phyloP scores from a whole-genome alignment of 2,329 filamentous ascomycete species.

The Coniosporium tulheliwenetii region DNA sequence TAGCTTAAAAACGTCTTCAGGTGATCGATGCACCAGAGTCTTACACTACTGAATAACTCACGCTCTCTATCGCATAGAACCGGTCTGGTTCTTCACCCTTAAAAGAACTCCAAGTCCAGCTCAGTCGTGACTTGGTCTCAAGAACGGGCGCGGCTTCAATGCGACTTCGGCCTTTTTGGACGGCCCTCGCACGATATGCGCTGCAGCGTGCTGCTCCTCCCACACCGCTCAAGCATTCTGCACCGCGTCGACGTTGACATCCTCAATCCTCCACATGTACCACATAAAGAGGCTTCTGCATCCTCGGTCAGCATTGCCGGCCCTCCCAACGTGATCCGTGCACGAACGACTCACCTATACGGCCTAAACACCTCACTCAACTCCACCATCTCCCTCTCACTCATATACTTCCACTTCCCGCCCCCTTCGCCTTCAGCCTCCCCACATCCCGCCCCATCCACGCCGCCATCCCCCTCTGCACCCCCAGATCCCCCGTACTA shows the following conservation, averaged over 20 bases:
- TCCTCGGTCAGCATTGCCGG: constrained; percentile 4
- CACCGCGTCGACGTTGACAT: constrained; percentile 52
- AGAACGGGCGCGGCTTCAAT: too few species aligned
- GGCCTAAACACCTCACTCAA: constrained; percentile 66
- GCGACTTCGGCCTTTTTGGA: too few species aligned
- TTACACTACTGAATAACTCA: too few species aligned
- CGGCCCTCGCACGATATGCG: too few species aligned
- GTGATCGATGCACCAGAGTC: too few species aligned
- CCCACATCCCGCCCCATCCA: constrained; percentile 69
- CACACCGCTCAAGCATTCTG: constrained; percentile 3
- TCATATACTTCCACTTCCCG: constrained; percentile 88
- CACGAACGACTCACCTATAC: constrained; percentile 42
- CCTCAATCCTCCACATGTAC: constrained; percentile 88
- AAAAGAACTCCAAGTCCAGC: too few species aligned
- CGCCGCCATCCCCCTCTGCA: constrained; percentile 85
- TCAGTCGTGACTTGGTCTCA: too few species aligned
- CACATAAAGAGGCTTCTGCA: constrained; percentile 81
- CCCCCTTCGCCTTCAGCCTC: constrained; percentile 64
- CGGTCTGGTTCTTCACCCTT: too few species aligned
- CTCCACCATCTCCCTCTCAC: constrained; percentile 79
- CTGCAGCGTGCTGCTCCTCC: too few species aligned
- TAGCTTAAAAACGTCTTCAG: too few species aligned
- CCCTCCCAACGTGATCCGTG: not conserved
- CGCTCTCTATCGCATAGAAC: too few species aligned
- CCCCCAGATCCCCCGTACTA: constrained; percentile 77